phyloP scores from a whole-genome alignment of 1,284 basidiomycete species.

The Marasmius sp. region DNA sequence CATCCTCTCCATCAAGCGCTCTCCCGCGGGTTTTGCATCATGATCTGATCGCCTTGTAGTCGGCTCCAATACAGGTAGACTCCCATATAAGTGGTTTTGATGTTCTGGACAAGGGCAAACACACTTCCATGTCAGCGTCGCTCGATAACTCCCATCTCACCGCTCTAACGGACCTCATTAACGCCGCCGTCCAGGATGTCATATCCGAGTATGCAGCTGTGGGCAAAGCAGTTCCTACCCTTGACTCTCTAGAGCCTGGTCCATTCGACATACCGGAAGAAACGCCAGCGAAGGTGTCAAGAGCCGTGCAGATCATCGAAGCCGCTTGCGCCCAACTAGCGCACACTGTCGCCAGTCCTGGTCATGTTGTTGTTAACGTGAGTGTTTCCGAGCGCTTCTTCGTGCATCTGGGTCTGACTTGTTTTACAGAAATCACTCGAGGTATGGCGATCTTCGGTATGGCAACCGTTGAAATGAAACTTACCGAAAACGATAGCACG shows the following conservation, averaged over 20 bases:
- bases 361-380: conserved; percentile 23
- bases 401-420: neutral
- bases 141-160: neutral
- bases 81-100: no score
- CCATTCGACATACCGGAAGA: conserved; percentile 17
- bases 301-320: conserved; percentile 21
- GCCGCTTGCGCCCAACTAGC: conserved; percentile 24
- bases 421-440: no score
- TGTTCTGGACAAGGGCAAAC: no score
- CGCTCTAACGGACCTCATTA: conserved; percentile 14
- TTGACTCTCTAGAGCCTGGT: conserved; percentile 14
- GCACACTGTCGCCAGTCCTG: conserved; percentile 20
- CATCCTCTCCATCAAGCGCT: no score
- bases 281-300: conserved; percentile 4
- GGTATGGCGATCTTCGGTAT: no score
- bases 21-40: no score
- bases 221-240: conserved; percentile 11
- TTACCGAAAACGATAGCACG: conserved; percentile 12
- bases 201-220: conserved; percentile 15
- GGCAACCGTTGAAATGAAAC: neutral
- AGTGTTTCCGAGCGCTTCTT: neutral
- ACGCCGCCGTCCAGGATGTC: conserved; percentile 14
- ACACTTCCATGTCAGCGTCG: no score
- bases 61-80: no score
- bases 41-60: no score